These are phyloP conservation scores for Coniochaeta pulveracea DNA, from an alignment of 2,329 filamentous ascomycete species.

Conservation along the genomic window DNA sequence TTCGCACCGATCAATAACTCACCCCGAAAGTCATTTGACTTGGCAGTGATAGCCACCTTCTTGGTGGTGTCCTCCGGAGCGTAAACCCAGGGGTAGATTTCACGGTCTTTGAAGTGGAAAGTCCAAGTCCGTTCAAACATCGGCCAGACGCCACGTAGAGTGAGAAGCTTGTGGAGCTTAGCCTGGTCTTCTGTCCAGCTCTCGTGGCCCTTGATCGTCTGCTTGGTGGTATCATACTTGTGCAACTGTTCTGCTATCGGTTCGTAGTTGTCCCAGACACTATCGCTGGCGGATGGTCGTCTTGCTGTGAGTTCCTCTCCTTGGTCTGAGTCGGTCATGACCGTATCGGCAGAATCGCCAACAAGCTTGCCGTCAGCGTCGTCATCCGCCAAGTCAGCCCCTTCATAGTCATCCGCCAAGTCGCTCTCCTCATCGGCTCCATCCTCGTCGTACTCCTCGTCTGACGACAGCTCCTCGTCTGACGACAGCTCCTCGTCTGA, in stretches of 20 bases:
- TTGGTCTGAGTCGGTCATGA: no score
- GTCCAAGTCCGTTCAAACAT: constrained; percentile 21
- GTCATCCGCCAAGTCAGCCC: neutral
- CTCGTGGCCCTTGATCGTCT: constrained; percentile 9
- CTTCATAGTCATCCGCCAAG: neutral
- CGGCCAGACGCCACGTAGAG: constrained; percentile 21
- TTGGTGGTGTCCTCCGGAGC: constrained; percentile 12
- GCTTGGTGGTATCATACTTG: constrained; percentile 10
- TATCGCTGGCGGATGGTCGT: constrained; percentile 3
- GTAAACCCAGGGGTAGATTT: constrained; percentile 20
- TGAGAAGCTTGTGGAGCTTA: constrained; percentile 20
- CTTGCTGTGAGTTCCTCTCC: neutral
- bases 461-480: neutral
- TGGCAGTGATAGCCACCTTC: constrained; percentile 15
- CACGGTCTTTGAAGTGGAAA: constrained; percentile 20
- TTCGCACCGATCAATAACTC: constrained; percentile 6
- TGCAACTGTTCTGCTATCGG: constrained; percentile 8
- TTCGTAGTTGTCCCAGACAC: constrained; percentile 8
- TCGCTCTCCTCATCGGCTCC: neutral
- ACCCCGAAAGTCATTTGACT: constrained; percentile 17
- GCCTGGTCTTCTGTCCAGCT: constrained; percentile 19
- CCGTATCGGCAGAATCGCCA: neutral
- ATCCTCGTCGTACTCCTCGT: neutral
- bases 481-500: neutral
- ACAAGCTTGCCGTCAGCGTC: neutral